These are phyloP conservation scores for Clitopilus passeckerianus DNA, from an alignment of 768 basidiomycete genomes.

Conservation along the genomic window DNA sequence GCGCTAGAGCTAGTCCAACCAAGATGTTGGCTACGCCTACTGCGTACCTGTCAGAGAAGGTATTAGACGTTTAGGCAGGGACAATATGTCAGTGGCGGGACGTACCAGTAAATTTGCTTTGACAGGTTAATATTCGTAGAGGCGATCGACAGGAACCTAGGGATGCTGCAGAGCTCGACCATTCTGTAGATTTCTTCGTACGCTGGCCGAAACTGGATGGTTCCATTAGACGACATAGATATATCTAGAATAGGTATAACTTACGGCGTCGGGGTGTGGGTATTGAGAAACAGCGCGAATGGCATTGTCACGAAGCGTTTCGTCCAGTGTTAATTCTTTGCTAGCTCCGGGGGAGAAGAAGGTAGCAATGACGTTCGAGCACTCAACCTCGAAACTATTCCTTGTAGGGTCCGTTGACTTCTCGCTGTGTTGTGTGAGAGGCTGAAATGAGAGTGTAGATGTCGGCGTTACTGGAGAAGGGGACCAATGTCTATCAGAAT, in stretches of 20 bases:
- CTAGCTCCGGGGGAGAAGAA: constrained; percentile 22
- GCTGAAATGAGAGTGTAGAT: constrained; percentile 5
- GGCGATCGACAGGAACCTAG: constrained; percentile 24
- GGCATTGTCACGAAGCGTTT: constrained; percentile 18
- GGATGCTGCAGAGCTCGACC: constrained; percentile 23
- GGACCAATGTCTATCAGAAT: too few relatives aligned
- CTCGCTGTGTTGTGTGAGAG: constrained; percentile 8
- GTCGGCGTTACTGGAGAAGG: constrained; percentile 6
- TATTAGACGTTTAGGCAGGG: not conserved
- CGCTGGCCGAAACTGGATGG: constrained; percentile 24
- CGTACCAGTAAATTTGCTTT: constrained; percentile 29
- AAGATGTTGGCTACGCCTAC: constrained; percentile 19
- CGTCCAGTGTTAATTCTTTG: constrained; percentile 24
- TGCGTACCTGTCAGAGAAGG: constrained; percentile 18
- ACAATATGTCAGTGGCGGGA: not conserved
- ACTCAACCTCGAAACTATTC: constrained; percentile 18
- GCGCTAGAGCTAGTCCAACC: constrained; percentile 19
- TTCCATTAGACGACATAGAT: not conserved
- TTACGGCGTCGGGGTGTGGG: constrained; percentile 32
- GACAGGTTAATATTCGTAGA: constrained; percentile 30
- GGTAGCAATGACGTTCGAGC: constrained; percentile 22
- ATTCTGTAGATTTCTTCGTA: constrained; percentile 26
- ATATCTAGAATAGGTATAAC: not conserved
- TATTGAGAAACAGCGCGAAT: constrained; percentile 20
- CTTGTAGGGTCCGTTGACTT: constrained; percentile 9